Evolutionary conservation across 1,139 yeast genomes (phyloP).

Genomic region (Blastobotrys capitulatus): DNA sequence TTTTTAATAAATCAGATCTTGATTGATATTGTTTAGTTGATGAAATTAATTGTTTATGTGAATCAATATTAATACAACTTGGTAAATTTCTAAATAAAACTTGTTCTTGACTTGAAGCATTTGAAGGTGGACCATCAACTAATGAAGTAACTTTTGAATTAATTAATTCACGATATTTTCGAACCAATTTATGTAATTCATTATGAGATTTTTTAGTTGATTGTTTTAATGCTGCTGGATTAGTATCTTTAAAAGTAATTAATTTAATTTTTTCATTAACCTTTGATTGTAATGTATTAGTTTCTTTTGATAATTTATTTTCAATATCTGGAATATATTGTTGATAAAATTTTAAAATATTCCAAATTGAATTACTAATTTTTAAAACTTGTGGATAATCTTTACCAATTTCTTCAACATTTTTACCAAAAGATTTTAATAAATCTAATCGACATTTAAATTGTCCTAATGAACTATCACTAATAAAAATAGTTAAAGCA

Average conservation of each 20-base stretch:
- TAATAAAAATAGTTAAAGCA: constrained; percentile 70
- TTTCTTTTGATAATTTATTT: constrained; percentile 42
- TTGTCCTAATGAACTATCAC: constrained; percentile 75
- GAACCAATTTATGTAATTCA: constrained; percentile 72
- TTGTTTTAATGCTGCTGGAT: constrained; percentile 86
- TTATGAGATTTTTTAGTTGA: constrained; percentile 88
- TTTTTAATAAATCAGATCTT: constrained; percentile 29
- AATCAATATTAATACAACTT: constrained; percentile 1
- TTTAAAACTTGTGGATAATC: constrained; percentile 15
- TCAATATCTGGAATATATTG: constrained; percentile 54
- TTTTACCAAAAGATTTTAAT: constrained; percentile 57
- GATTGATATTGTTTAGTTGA: neutral
- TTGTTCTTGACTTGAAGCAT: neutral
- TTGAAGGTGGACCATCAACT: constrained; percentile 45
- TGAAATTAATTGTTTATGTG: neutral
- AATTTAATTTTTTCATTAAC: constrained; percentile 76
- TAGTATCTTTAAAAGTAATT: constrained; percentile 97
- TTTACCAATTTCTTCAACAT: constrained; percentile 28
- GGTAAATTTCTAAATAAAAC: neutral
- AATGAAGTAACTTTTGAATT: constrained; percentile 48
- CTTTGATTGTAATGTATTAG: constrained; percentile 64
- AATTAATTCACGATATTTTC: constrained; percentile 70
- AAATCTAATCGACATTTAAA: constrained; percentile 52
- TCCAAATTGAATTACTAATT: constrained; percentile 46
- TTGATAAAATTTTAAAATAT: constrained; percentile 57